A percentile compares a stretch with the other conserved stretches of the same genome.
phyloP scores from a whole-genome alignment of 148 eudicot species.

The Silene latifolia region DNA sequence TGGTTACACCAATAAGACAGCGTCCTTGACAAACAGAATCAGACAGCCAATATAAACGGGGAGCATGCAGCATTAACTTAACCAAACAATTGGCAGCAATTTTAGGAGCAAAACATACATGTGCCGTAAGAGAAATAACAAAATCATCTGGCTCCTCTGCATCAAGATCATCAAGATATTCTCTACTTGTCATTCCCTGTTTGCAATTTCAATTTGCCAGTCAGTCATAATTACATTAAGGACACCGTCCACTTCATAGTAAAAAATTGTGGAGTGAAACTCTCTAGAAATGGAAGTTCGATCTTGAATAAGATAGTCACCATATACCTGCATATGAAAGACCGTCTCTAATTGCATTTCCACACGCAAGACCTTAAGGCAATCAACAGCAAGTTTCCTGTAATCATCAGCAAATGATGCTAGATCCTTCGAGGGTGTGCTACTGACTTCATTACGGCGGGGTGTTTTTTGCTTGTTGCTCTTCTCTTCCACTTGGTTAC shows the following conservation, averaged over 20 bases:
- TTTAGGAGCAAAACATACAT: conserved; percentile 38
- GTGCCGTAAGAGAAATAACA: conserved; percentile 84
- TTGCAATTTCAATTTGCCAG: conserved; percentile 22
- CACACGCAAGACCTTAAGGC: conserved; percentile 92
- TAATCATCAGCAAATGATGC: conserved; percentile 90
- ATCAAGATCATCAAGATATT: conserved; percentile 93
- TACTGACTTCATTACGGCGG: conserved; percentile 12
- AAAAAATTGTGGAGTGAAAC: conserved; percentile 8
- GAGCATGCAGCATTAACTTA: background rate
- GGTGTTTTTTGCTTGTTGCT: background rate
- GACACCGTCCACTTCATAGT: conserved; percentile 7
- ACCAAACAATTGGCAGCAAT: background rate
- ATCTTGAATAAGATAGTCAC: conserved; percentile 5
- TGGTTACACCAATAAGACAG: background rate
- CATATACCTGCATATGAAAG: conserved; percentile 90
- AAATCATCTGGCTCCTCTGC: conserved; percentile 99
- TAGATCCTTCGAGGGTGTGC: conserved; percentile 20
- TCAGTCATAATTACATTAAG: conserved; percentile 16
- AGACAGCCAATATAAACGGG: background rate
- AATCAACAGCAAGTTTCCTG: conserved; percentile 87
- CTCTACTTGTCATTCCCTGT: conserved; percentile 85
- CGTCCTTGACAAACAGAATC: conserved; percentile 6
- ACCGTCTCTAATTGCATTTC: conserved; percentile 96
- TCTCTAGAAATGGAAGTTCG: background rate
- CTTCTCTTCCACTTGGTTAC: conserved; percentile 11